Percentiles rank a stretch among this genome's conserved stretches.
These are phyloP conservation scores for Camptophora hylomeconis DNA, from an alignment of 2,329 filamentous ascomycete genomes.

Conservation along the genomic window DNA sequence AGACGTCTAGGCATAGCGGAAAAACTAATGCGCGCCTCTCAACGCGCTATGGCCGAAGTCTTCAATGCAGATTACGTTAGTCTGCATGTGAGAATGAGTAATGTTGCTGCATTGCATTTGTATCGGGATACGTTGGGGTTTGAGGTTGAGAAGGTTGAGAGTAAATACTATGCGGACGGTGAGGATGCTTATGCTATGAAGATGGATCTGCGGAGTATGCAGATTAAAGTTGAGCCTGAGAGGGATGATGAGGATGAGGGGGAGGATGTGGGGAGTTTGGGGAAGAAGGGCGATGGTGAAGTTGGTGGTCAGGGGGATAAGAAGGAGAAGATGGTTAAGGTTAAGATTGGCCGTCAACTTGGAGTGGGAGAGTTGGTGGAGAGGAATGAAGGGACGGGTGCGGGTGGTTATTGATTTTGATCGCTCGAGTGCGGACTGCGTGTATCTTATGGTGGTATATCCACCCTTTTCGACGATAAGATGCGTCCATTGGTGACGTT, in stretches of 20 bases:
- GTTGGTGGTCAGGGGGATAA: slow-evolving; percentile 39
- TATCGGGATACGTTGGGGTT: slow-evolving; percentile 90
- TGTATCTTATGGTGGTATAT: no score
- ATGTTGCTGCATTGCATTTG: slow-evolving; percentile 76
- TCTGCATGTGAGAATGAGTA: slow-evolving; percentile 88
- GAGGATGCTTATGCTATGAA: slow-evolving; percentile 94
- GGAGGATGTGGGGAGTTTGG: slow-evolving; percentile 53
- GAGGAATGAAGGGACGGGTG: slow-evolving; percentile 27
- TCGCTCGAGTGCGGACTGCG: slow-evolving; percentile 1
- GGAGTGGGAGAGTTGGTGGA: slow-evolving; percentile 56
- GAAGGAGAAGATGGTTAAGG: slow-evolving; percentile 58
- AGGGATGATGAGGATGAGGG: slow-evolving; percentile 48
- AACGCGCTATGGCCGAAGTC: slow-evolving; percentile 92
- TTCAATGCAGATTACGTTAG: slow-evolving; percentile 87
- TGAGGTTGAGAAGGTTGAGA: slow-evolving; percentile 66
- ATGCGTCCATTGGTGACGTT: no score
- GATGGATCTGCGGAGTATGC: slow-evolving; percentile 54
- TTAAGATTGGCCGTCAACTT: slow-evolving; percentile 67
- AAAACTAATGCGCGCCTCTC: slow-evolving; percentile 93
- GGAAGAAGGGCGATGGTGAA: slow-evolving; percentile 49
- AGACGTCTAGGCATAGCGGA: slow-evolving; percentile 82
- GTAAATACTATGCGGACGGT: slow-evolving; percentile 92
- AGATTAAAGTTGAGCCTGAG: slow-evolving; percentile 32
- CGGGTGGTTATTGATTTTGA: slow-evolving; percentile 1
- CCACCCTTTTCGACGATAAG: no score